Percentiles rank a stretch among this genome's conserved stretches.
Evolutionary conservation across 2,329 filamentous ascomycete genomes (phyloP).

Genomic region (Neonectria ditissima): DNA sequence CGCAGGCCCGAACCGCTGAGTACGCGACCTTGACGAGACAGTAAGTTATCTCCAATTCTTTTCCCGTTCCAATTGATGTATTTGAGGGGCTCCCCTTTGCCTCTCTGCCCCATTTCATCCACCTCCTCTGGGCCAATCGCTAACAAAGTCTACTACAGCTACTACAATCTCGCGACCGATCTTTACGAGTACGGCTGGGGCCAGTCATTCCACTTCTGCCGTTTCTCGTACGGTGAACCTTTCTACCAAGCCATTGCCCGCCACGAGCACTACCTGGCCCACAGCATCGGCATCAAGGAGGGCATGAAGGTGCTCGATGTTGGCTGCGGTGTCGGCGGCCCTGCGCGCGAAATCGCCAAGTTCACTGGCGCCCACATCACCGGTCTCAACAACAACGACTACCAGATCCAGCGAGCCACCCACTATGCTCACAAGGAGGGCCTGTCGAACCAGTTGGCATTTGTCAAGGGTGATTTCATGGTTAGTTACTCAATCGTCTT

Average conservation of each 20-base stretch:
- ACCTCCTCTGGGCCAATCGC: conserved; percentile 11
- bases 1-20: conserved; percentile 80
- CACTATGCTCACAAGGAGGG: conserved; percentile 86
- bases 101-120: background rate
- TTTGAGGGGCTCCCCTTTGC: background rate
- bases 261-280: conserved; percentile 97
- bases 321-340: conserved; percentile 95
- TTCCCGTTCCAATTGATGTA: conserved; percentile 5
- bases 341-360: conserved; percentile 94
- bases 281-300: conserved; percentile 86
- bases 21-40: conserved; percentile 95
- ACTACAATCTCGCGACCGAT: conserved; percentile 98
- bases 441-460: conserved; percentile 81
- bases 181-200: conserved; percentile 98
- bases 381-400: conserved; percentile 98
- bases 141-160: conserved; percentile 62
- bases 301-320: conserved; percentile 94
- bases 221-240: conserved; percentile 86
- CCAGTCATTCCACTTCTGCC: conserved; percentile 97
- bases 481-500: conserved; percentile 50
- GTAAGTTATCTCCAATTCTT: conserved; percentile 62
- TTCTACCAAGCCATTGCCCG: conserved; percentile 94
- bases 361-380: conserved; percentile 91
- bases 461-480: conserved; percentile 98
- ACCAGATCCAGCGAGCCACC: conserved; percentile 96